These are phyloP conservation scores for Aethionema arabicum DNA, from an alignment of 345 rosid genomes.

Conservation along the genomic window DNA sequence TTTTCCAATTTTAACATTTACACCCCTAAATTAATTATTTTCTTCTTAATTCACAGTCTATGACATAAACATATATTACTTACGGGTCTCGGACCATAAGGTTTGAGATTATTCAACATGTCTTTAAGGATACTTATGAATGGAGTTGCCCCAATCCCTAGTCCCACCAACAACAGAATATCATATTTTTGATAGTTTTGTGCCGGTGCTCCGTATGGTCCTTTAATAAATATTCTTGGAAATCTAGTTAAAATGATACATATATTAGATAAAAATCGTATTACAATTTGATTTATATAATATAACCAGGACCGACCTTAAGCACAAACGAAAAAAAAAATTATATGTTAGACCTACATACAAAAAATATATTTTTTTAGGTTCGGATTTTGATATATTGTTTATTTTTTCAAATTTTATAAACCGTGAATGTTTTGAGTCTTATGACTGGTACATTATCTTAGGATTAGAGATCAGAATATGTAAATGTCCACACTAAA, in stretches of 20 bases:
- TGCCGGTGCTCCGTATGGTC: constrained; percentile 97
- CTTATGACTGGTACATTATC: no score
- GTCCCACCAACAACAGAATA: constrained; percentile 72
- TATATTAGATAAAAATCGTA: not conserved
- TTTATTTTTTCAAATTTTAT: no score
- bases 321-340: no score
- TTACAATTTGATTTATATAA: not conserved
- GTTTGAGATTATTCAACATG: constrained; percentile 61
- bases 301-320: no score
- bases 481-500: no score
- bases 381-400: no score
- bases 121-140: constrained; percentile 89
- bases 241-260: constrained; percentile 43
- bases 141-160: constrained; percentile 97
- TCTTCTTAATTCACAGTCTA: not conserved
- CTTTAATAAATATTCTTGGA: constrained; percentile 71
- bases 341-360: no score
- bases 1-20: constrained; percentile 11
- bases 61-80: constrained; percentile 20
- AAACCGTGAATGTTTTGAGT: no score
- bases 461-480: no score
- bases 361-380: no score
- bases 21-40: not conserved
- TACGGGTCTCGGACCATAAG: constrained; percentile 29
- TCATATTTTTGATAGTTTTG: constrained; percentile 74